A percentile compares a stretch with the other conserved stretches of the same genome.
Evolutionary conservation across 2,329 filamentous ascomycete genomes (phyloP).

Genomic region (Aspergillus novofumigatus): DNA sequence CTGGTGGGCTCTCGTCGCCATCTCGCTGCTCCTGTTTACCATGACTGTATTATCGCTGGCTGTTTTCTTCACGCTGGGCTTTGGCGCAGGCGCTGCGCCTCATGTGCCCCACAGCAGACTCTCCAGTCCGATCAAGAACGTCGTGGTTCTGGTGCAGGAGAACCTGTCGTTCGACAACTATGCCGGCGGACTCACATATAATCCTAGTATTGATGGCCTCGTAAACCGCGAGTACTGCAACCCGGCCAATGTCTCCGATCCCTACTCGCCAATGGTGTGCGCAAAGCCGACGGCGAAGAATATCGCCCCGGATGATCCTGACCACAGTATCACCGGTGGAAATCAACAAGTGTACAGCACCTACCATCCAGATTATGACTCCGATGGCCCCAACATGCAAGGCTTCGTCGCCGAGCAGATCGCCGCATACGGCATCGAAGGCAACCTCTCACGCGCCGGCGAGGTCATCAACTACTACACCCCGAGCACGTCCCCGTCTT

Average conservation of each 20-base stretch:
- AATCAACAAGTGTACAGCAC: slow-evolving; percentile 42
- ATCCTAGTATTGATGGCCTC: slow-evolving; percentile 33
- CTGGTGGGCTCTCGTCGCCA: not conserved
- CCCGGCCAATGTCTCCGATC: slow-evolving; percentile 30
- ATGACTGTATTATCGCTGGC: slow-evolving; percentile 8
- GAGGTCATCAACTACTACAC: slow-evolving; percentile 45
- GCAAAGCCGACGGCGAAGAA: slow-evolving; percentile 35
- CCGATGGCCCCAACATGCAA: slow-evolving; percentile 29
- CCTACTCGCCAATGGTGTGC: slow-evolving; percentile 29
- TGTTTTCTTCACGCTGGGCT: slow-evolving; percentile 9
- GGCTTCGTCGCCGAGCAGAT: slow-evolving; percentile 44
- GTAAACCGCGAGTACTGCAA: slow-evolving; percentile 35
- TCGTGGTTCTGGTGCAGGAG: slow-evolving; percentile 46
- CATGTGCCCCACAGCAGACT: not conserved
- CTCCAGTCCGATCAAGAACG: slow-evolving; percentile 43
- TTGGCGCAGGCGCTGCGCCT: slow-evolving; percentile 7
- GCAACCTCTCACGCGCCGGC: slow-evolving; percentile 34
- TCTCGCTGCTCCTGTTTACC: slow-evolving; percentile 3
- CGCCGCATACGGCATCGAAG: slow-evolving; percentile 28
- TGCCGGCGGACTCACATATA: slow-evolving; percentile 39
- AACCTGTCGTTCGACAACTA: slow-evolving; percentile 42
- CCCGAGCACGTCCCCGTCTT: slow-evolving; percentile 40
- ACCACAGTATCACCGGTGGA: slow-evolving; percentile 41
- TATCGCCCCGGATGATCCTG: slow-evolving; percentile 41
- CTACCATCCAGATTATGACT: slow-evolving; percentile 29